Evolutionary conservation across 2,329 filamentous ascomycete genomes (phyloP).

Genomic region (Domatiomyces globalis): DNA sequence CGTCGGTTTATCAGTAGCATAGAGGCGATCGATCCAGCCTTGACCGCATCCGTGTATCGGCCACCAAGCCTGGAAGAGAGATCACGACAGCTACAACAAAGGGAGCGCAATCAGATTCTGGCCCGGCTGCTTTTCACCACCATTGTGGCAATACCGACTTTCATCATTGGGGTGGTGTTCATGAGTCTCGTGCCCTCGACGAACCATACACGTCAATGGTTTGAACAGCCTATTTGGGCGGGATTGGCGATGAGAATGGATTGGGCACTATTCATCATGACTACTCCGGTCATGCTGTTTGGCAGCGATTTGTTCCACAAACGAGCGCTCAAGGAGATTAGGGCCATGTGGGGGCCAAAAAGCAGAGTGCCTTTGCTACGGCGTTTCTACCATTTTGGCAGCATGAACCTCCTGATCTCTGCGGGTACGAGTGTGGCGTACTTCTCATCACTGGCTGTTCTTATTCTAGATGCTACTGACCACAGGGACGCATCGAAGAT

Average conservation of each 20-base stretch:
- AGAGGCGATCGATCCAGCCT: slow-evolving; percentile 48
- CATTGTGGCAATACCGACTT: slow-evolving; percentile 61
- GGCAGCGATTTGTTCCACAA: slow-evolving; percentile 74
- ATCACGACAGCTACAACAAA: slow-evolving; percentile 55
- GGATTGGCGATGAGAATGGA: slow-evolving; percentile 61
- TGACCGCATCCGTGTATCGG: slow-evolving; percentile 59
- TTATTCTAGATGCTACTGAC: slow-evolving; percentile 46
- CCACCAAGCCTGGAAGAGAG: slow-evolving; percentile 73
- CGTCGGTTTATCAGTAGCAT: slow-evolving; percentile 59
- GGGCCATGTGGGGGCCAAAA: slow-evolving; percentile 58
- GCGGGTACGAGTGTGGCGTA: slow-evolving; percentile 81
- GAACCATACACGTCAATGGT: slow-evolving; percentile 45
- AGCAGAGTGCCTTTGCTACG: slow-evolving; percentile 59
- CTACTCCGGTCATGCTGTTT: slow-evolving; percentile 77
- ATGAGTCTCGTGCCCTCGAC: slow-evolving; percentile 62
- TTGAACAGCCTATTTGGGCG: slow-evolving; percentile 57
- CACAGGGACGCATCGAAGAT: slow-evolving; percentile 4
- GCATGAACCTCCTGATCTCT: slow-evolving; percentile 91
- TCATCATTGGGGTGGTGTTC: slow-evolving; percentile 76
- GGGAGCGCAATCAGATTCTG: slow-evolving; percentile 55
- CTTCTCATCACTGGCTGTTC: slow-evolving; percentile 62
- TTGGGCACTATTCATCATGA: slow-evolving; percentile 64
- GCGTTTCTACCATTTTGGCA: slow-evolving; percentile 82
- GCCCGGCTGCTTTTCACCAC: slow-evolving; percentile 57
- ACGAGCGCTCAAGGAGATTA: slow-evolving; percentile 64